Conservation (phyloP, 306 rosid genomes). For the Inga laurina region DNA sequence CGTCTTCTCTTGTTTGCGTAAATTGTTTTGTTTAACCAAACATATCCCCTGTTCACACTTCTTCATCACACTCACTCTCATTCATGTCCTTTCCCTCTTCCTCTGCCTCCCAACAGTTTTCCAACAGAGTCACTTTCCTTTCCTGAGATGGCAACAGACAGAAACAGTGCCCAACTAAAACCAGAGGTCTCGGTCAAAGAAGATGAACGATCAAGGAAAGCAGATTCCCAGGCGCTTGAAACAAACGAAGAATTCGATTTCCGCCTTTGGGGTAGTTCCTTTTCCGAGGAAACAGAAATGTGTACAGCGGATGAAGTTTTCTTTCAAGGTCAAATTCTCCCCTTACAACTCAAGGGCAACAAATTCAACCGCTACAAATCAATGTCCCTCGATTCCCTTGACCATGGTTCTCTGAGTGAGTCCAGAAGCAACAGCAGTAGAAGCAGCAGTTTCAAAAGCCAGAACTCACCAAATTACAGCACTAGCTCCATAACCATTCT, state of each 20-base stretch:
- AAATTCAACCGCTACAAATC: slow-evolving; percentile 30
- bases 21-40: neutral
- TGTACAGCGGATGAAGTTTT: slow-evolving; percentile 79
- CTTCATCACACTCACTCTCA: slow-evolving; percentile 10
- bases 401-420: slow-evolving; percentile 30
- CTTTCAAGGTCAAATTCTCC: slow-evolving; percentile 69
- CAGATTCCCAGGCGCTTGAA: slow-evolving; percentile 27
- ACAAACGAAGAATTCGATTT: slow-evolving; percentile 63
- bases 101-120: slow-evolving; percentile 10
- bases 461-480: slow-evolving; percentile 46
- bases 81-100: slow-evolving; percentile 14
- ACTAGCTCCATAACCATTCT: slow-evolving; percentile 29
- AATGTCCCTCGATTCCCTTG: slow-evolving; percentile 42
- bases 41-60: neutral
- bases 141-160: slow-evolving; percentile 39
- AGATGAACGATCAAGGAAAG: slow-evolving; percentile 26
- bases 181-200: slow-evolving; percentile 31
- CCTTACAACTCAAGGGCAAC: slow-evolving; percentile 28
- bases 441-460: slow-evolving; percentile 56
- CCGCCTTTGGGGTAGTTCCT: slow-evolving; percentile 33
- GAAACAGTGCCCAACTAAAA: slow-evolving; percentile 17
- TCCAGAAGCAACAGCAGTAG: slow-evolving; percentile 64
- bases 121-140: neutral
- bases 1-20: neutral
- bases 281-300: slow-evolving; percentile 48